A percentile compares a stretch with the other conserved stretches of the same genome.
Conservation (phyloP, 495 filamentous ascomycete species). For the Xylaria nigripes region DNA sequence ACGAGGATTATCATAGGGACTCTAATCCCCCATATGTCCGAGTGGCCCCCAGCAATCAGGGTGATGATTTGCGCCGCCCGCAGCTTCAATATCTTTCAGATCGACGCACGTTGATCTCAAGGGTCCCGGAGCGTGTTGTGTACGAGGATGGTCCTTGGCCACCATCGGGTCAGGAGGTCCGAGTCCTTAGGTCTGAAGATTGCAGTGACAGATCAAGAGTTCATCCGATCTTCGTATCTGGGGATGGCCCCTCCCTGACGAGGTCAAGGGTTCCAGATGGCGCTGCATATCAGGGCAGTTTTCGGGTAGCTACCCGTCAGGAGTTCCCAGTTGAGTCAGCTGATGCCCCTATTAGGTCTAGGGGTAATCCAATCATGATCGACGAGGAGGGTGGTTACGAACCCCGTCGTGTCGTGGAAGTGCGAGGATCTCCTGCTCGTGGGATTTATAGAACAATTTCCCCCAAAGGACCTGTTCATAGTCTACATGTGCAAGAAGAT, state of each 20-base stretch:
- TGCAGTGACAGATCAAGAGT: background rate
- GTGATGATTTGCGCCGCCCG: constrained; percentile 13
- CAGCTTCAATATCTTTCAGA: constrained; percentile 15
- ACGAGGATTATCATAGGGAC: constrained; percentile 3
- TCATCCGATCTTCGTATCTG: background rate
- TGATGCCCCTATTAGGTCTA: constrained; percentile 13
- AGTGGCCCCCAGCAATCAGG: constrained; percentile 10
- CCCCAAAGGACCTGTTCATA: constrained; percentile 5
- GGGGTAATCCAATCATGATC: constrained; percentile 18
- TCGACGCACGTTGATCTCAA: constrained; percentile 2
- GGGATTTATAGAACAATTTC: constrained; percentile 6
- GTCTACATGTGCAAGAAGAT: constrained; percentile 9
- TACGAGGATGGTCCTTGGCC: constrained; percentile 10
- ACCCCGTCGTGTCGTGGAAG: constrained; percentile 21
- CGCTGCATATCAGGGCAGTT: background rate
- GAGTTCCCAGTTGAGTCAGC: background rate
- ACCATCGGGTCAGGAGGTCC: constrained; percentile 7
- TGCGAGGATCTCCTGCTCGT: constrained; percentile 12
- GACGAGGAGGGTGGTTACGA: constrained; percentile 8
- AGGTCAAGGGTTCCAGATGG: background rate
- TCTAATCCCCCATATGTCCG: constrained; percentile 12
- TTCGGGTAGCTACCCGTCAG: background rate
- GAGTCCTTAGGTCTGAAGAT: constrained; percentile 2
- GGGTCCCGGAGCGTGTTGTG: constrained; percentile 1
- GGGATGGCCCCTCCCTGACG: background rate